Evolutionary conservation across 331 rosid species (phyloP), one percentile per base, ranked within the genome.

Genomic region (Pyracantha coccinea): DNA sequence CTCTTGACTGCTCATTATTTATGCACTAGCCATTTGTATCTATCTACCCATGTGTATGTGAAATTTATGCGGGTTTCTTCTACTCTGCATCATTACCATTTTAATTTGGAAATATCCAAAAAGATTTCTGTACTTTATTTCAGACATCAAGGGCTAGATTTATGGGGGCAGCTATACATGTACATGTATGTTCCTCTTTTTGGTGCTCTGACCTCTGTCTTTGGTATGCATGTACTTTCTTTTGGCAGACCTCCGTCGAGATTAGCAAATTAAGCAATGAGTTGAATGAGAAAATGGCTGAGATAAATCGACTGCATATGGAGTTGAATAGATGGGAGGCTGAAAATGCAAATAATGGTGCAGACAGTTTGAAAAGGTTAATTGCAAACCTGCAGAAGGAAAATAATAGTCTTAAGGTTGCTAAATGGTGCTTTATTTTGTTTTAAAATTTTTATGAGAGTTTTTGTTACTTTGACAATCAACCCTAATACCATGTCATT

Each of bases 341-440:
- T 69, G 87, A 83, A 57, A 86, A 78, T 44, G 77, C 75, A 55
- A 66, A 72, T 71, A 83, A 75, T 62, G 69, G 79, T 63, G 77
- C 81, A 68, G 85, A 87, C 44, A 78, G 77, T 77, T 81, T 89
- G 72, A 90, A 87, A 82, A 79, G 75, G 68, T 77, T 75, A 76
- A 84, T 92, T 28, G 80, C 88, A 78, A 81, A 81, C 69, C 77
- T 94, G 69, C 89, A 92, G 84, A 92, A 86, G 82, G 97, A 94
- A 81, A 94, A 90, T 64, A 73, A 71, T 17, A 54, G 82, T 58
- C 97, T 92, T 16, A 91, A 88, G 97, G 99, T 94, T 69, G 55
- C 75, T 81, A 45, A 35, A 73, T 59, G 38, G 29, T 75, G 67
- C 58, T 38, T 80, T 25, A 11, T 75, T 79, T 24, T 25, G 19